Conservation (phyloP, 306 rosid genomes). For the Begonia masoniana region DNA sequence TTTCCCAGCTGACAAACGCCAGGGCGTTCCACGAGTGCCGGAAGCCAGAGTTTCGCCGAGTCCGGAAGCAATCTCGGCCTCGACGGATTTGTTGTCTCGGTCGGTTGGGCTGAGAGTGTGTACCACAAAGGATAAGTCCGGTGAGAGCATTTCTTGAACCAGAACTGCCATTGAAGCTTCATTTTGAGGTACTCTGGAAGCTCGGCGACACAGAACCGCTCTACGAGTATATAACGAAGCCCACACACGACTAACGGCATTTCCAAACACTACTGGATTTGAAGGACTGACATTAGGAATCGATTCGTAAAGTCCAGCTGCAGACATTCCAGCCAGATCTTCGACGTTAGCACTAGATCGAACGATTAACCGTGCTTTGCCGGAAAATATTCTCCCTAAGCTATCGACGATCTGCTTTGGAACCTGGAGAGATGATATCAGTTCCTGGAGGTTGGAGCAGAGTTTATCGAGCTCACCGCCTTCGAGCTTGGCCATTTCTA, state of each 20-base stretch:
- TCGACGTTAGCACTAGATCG: conserved; percentile 96
- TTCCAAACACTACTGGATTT: conserved; percentile 50
- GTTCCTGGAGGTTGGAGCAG: conserved; percentile 62
- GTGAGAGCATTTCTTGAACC: conserved; percentile 95
- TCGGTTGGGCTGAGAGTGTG: conserved; percentile 68
- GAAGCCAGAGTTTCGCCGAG: conserved; percentile 98
- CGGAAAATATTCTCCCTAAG: conserved; percentile 50
- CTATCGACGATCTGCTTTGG: conserved; percentile 48
- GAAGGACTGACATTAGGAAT: conserved; percentile 87
- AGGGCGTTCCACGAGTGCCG: conserved; percentile 89
- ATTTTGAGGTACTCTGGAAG: conserved; percentile 71
- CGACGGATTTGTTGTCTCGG: conserved; percentile 57
- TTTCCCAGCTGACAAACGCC: conserved; percentile 81
- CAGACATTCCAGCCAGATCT: conserved; percentile 97
- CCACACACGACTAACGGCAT: conserved; percentile 73
- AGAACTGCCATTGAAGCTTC: conserved; percentile 86
- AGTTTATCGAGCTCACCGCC: conserved; percentile 59
- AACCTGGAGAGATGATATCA: conserved; percentile 52
- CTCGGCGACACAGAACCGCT: conserved; percentile 76
- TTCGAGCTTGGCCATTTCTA: conserved; percentile 58
- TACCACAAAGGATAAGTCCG: conserved; percentile 80
- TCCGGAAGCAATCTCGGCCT: conserved; percentile 92
- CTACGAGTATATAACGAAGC: conserved; percentile 84
- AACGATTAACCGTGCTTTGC: conserved; percentile 57
- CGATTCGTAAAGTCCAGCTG: conserved; percentile 93